Conservation (phyloP, 331 rosid species). For the Ulmus americana region DNA sequence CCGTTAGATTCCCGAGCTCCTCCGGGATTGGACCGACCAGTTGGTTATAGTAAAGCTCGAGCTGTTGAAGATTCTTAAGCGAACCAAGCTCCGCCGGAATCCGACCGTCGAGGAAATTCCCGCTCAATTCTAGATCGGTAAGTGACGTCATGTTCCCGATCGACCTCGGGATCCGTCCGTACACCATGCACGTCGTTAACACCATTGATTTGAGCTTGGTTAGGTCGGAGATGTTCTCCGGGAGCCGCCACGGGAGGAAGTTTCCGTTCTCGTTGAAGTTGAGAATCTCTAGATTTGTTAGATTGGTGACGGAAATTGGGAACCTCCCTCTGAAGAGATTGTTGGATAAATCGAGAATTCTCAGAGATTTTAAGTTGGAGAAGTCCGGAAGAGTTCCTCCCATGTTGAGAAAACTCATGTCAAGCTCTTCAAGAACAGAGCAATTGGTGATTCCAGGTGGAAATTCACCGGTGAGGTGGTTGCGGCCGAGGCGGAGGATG, state of each 20-base stretch:
- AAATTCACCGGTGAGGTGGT: conserved; percentile 45
- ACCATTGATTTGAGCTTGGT: conserved; percentile 50
- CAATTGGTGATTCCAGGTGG: conserved; percentile 53
- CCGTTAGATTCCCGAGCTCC: conserved; percentile 71
- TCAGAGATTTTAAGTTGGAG: conserved; percentile 50
- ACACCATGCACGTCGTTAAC: conserved; percentile 59
- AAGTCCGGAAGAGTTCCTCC: conserved; percentile 59
- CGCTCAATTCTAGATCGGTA: conserved; percentile 70
- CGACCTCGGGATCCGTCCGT: conserved; percentile 58
- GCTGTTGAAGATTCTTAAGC: conserved; percentile 48
- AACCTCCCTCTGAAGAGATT: conserved; percentile 58
- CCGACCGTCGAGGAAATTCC: conserved; percentile 57
- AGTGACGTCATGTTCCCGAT: conserved; percentile 73
- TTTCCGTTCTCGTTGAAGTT: conserved; percentile 65
- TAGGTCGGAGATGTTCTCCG: conserved; percentile 38
- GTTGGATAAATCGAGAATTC: conserved; percentile 63
- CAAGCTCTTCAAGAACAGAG: conserved; percentile 51
- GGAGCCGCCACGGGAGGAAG: conserved; percentile 60
- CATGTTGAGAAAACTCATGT: conserved; percentile 40
- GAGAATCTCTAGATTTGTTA: conserved; percentile 52
- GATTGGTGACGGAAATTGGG: conserved; percentile 69
- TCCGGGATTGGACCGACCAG: conserved; percentile 62
- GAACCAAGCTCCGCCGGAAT: conserved; percentile 63
- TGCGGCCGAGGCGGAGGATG: conserved; percentile 42
- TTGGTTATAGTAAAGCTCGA: conserved; percentile 82